Base-by-base conservation (phyloP, 495 filamentous ascomycete species). In the Geopyxis carbonaria region DNA sequence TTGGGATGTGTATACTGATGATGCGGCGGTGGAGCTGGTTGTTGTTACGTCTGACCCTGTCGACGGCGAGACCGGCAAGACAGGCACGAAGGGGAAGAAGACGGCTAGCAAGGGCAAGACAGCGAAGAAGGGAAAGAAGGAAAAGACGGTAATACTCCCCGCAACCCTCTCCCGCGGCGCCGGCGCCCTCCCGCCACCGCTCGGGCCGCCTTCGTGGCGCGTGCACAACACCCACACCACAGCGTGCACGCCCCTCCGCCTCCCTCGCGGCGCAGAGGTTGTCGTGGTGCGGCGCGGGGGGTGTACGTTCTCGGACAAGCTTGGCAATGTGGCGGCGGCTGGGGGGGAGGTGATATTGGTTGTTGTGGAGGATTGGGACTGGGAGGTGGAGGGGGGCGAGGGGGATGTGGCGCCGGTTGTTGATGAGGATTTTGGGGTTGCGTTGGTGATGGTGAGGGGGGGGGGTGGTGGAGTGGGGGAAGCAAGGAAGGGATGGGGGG, bases 381-480 rank as follows among this genome's bases (percentile, higher is more conserved):
- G 65, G n/a, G 63, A 64, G 16, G 34, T 24, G 16, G 15, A 56
- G 32, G 41, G 50, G 14, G 61, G 82, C 18, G 19, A 36, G 15
- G 36, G 24, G 16, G 3, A 16, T 10, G n/a, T 28, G 4, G 30
- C 65, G 81, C 89, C 89, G 0, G 59, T 89, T 38, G 63, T 97
- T 2, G 85, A 97, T 35, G 24, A 25, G 5, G 19, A 73, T 36
- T 61, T 86, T 45, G 72, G 72, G 10, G 76, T 93, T 13, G 68
- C 75, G 16, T 75, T 93, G 75, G 67, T 93, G 16, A 80, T 95
- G 77, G 75, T 91, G 5, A 72, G 72, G 0, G 84, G 81, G 0
- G 81, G 78, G 2, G 66, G 11, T 18, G 21, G 28, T 22, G 36
- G n/a, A 16, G 4, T 7, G 16, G 13, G 36, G 28, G 9, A 14